Conservation (phyloP, 139 green algal species). For the Volvox reticuliferus region DNA sequence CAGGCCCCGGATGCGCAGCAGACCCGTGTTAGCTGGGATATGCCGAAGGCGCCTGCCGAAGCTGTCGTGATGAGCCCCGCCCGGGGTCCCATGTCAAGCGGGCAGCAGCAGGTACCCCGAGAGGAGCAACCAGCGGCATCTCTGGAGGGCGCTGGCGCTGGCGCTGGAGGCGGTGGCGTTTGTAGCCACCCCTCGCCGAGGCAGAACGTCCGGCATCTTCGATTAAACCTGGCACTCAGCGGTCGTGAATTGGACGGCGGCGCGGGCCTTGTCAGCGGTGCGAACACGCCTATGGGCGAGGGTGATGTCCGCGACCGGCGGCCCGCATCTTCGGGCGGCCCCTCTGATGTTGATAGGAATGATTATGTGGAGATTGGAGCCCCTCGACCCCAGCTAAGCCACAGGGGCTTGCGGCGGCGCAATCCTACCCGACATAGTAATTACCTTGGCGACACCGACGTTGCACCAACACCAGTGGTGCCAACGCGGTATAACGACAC, state of each 20-base stretch:
- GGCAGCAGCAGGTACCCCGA: background rate
- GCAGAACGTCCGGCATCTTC: background rate
- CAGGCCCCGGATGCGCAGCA: no score
- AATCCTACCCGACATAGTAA: background rate
- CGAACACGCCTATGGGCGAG: no score
- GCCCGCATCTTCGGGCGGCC: no score
- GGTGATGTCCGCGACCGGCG: no score
- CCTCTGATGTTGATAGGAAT: no score
- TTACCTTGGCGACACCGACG: background rate
- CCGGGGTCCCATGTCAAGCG: background rate
- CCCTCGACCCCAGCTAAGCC: background rate
- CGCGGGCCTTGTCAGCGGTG: no score
- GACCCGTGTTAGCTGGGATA: no score
- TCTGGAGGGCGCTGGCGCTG: background rate
- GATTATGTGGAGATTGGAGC: no score
- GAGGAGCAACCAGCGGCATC: background rate
- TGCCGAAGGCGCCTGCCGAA: no score
- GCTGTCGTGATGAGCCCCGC: no score
- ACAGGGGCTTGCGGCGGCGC: background rate
- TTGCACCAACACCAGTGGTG: background rate
- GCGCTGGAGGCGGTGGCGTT: no score
- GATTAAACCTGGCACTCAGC: background rate
- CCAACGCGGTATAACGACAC: no score
- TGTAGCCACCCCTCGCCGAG: background rate
- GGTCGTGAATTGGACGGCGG: background rate